phyloP scores from a whole-genome alignment of 208 protist genomes.

The Trypanosoma conorhini region DNA sequence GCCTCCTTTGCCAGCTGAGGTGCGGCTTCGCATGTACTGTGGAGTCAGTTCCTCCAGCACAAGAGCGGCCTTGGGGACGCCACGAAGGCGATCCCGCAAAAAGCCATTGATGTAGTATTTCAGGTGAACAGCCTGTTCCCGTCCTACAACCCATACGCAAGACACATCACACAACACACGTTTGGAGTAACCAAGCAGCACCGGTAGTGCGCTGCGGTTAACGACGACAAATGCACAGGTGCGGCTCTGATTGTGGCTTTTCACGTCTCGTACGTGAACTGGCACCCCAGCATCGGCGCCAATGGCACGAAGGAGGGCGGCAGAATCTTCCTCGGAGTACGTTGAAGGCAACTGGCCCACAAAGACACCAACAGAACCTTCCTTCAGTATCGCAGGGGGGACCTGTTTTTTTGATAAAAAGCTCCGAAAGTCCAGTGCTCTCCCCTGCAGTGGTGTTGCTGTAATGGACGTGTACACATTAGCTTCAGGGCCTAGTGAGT shows the following conservation, averaged over 20 bases:
- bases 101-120: constrained; percentile 56
- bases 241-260: constrained; percentile 76
- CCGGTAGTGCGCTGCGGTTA: constrained; percentile 50
- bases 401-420: constrained; percentile 42
- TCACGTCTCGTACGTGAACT: constrained; percentile 76
- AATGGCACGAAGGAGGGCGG: constrained; percentile 64
- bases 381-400: constrained; percentile 33
- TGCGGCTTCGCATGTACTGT: constrained; percentile 25
- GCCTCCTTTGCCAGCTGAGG: constrained; percentile 2
- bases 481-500: constrained; percentile 3
- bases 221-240: constrained; percentile 87
- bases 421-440: constrained; percentile 53
- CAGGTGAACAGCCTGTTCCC: constrained; percentile 37
- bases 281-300: constrained; percentile 43
- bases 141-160: constrained; percentile 71
- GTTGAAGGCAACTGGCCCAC: constrained; percentile 78
- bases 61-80: constrained; percentile 78
- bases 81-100: constrained; percentile 59
- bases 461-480: constrained; percentile 61
- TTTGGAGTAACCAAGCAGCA: constrained; percentile 67
- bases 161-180: constrained; percentile 78
- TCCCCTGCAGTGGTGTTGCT: constrained; percentile 39
- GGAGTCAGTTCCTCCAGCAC: constrained; percentile 73
- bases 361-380: constrained; percentile 71
- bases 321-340: constrained; percentile 74